phyloP scores from a whole-genome alignment of 352 stramenopile species.

The Globisporangium cylindrosporum region DNA sequence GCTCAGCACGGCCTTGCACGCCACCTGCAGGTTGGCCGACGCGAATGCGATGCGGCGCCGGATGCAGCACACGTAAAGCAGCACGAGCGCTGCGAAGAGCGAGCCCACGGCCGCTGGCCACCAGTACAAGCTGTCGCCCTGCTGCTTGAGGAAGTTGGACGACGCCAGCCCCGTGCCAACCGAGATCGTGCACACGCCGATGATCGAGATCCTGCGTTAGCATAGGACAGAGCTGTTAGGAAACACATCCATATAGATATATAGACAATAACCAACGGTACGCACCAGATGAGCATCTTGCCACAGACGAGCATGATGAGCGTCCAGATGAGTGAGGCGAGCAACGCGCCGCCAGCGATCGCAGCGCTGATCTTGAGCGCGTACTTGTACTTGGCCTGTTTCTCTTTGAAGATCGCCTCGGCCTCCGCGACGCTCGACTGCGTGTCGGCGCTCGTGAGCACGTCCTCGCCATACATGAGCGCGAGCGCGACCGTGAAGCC shows the following conservation, averaged over 20 bases:
- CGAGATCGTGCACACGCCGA: conserved; percentile 37
- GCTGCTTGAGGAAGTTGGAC: conserved; percentile 39
- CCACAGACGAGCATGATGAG: conserved; percentile 49
- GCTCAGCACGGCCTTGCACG: conserved; percentile 65
- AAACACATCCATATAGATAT: not conserved
- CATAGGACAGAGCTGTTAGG: too few relatives aligned
- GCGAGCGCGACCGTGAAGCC: conserved; percentile 25
- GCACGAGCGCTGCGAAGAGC: conserved; percentile 41
- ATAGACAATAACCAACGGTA: not conserved
- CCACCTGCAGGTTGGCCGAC: conserved; percentile 77
- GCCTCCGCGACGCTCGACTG: conserved; percentile 14
- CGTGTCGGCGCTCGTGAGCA: conserved; percentile 19
- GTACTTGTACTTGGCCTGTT: conserved; percentile 60
- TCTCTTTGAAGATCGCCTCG: conserved; percentile 31
- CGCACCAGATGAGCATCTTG: conserved; percentile 63
- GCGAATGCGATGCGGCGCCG: conserved; percentile 67
- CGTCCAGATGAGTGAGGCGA: conserved; percentile 48
- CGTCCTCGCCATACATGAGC: conserved; percentile 25
- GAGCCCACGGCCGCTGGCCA: conserved; percentile 41
- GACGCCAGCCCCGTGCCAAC: conserved; percentile 34
- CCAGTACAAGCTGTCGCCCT: conserved; percentile 42
- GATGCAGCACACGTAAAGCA: conserved; percentile 59
- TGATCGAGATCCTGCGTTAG: conserved; percentile 30
- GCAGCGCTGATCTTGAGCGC: conserved; percentile 41
- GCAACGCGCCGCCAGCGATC: conserved; percentile 38